Evolutionary conservation across 495 filamentous ascomycete genomes (phyloP).

Genomic region (Aspergillus homomorphus): DNA sequence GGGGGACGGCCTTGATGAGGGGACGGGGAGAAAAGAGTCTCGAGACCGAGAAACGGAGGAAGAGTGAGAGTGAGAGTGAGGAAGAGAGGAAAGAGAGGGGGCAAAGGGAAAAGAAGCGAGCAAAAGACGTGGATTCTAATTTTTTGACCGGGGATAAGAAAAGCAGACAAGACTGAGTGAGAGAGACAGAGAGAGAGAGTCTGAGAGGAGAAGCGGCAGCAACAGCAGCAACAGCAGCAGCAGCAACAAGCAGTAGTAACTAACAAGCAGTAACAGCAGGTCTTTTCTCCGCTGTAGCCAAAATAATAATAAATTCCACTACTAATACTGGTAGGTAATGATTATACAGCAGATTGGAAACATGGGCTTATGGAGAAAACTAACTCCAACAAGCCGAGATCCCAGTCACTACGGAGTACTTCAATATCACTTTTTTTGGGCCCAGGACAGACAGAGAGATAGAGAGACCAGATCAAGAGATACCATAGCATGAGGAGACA

Average conservation of each 20-base stretch:
- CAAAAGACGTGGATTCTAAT: constrained; percentile 19
- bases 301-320: neutral
- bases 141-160: constrained; percentile 24
- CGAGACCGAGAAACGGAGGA: constrained; percentile 5
- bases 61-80: constrained; percentile 11
- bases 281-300: neutral
- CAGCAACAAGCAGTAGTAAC: neutral
- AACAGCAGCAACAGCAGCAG: neutral
- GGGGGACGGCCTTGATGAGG: constrained; percentile 12
- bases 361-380: no score
- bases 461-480: neutral
- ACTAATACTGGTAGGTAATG: constrained; percentile 1
- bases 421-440: neutral
- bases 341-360: neutral
- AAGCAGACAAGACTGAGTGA: constrained; percentile 1
- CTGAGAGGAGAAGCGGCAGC: neutral
- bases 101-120: constrained; percentile 9
- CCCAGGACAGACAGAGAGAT: neutral
- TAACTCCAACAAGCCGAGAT: neutral
- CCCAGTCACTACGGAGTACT: neutral
- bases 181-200: no score
- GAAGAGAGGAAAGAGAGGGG: constrained; percentile 5
- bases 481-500: neutral
- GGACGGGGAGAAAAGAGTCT: constrained; percentile 2
- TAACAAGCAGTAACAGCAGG: neutral